phyloP scores from a whole-genome alignment of 306 rosid genomes.

The Inga laurina region DNA sequence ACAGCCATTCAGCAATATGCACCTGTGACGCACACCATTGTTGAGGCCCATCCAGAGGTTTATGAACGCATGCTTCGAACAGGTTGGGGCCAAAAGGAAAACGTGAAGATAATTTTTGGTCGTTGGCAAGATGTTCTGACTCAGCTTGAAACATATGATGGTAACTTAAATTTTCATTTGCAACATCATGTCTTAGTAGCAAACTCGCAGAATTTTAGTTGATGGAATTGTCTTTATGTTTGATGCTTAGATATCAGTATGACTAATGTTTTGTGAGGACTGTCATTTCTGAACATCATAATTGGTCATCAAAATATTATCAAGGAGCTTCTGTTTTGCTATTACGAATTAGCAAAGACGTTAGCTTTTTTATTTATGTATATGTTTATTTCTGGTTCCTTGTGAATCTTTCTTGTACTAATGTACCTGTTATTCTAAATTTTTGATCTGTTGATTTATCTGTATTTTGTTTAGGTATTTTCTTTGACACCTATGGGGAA shows the following conservation, averaged over 20 bases:
- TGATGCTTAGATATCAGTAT: neutral
- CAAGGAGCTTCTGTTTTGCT: neutral
- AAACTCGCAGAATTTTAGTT: conserved; percentile 10
- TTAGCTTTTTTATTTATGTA: neutral
- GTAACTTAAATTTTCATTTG: conserved; percentile 44
- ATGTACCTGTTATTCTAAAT: neutral
- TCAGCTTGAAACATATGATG: conserved; percentile 75
- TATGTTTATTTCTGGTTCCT: neutral
- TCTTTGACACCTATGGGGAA: conserved; percentile 95
- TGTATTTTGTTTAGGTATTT: conserved; percentile 67
- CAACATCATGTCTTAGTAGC: neutral
- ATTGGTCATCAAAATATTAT: neutral
- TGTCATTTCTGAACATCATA: neutral
- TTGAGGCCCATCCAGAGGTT: conserved; percentile 91
- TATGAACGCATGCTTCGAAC: conserved; percentile 64
- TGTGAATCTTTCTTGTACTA: neutral
- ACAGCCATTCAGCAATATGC: conserved; percentile 78
- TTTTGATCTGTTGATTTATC: conserved; percentile 15
- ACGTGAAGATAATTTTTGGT: conserved; percentile 72
- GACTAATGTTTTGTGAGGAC: neutral
- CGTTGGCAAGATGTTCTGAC: conserved; percentile 88
- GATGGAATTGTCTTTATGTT: neutral
- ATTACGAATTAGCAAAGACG: neutral
- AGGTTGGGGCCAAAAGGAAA: conserved; percentile 75
- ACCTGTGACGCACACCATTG: conserved; percentile 71